Evolutionary conservation across 768 basidiomycete genomes (phyloP).

Genomic region (Mycena amicta): DNA sequence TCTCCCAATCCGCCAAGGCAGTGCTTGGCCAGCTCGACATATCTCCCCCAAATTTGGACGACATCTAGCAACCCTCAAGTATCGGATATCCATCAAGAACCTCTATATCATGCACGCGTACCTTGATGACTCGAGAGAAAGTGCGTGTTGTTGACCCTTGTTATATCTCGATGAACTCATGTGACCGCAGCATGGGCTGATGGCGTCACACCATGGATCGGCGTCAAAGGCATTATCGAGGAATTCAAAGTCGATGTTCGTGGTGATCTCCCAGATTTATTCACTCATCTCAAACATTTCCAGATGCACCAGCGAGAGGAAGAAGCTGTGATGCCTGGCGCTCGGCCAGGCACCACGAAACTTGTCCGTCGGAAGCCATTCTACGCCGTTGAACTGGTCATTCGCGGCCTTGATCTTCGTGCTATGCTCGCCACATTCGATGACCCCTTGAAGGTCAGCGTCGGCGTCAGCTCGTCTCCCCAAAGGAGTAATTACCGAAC

Average conservation of each 20-base stretch:
- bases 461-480: constrained; percentile 50
- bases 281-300: not conserved
- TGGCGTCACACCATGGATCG: constrained; percentile 79
- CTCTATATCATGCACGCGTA: constrained; percentile 88
- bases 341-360: constrained; percentile 57
- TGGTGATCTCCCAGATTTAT: not conserved
- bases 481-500: constrained; percentile 52
- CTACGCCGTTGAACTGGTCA: constrained; percentile 82
- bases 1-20: constrained; percentile 88
- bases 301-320: constrained; percentile 86
- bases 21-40: constrained; percentile 68
- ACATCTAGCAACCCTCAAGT: constrained; percentile 90
- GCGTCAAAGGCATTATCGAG: constrained; percentile 81
- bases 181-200: constrained; percentile 64
- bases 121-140: constrained; percentile 73
- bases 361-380: constrained; percentile 78
- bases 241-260: constrained; percentile 73
- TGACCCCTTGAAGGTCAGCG: constrained; percentile 66
- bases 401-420: constrained; percentile 76
- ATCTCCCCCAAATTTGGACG: constrained; percentile 86
- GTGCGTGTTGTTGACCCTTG: constrained; percentile 32
- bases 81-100: constrained; percentile 75
- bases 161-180: not conserved
- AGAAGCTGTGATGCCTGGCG: constrained; percentile 66
- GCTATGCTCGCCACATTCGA: constrained; percentile 77